Evolutionary conservation across 2,329 filamentous ascomycete genomes (phyloP), one percentile per base, ranked within the genome.

Genomic region (Ceratocystis cacaofunesta): DNA sequence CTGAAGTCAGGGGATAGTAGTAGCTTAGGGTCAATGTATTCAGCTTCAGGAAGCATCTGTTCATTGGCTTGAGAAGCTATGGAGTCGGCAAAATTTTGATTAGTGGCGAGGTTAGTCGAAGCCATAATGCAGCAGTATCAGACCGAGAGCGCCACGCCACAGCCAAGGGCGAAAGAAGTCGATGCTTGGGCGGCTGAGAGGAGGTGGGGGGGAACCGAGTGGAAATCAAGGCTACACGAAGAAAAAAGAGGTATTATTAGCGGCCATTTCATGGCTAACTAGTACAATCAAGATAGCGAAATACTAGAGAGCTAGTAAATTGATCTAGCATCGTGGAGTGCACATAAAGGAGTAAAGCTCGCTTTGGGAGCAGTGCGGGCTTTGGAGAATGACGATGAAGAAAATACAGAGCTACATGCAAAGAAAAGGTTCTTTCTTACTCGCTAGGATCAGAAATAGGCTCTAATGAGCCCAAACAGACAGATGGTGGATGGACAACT

Each of bases 11-110:
- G 44, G 4, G 28, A 48, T 10, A 62, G 61, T 10, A 62, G 61
- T 3, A 62, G 44, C 15, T 62, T 62, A 32, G 61, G 61, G 41
- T 62, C 61, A 32, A 62, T 62, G 28, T 15, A 36, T 43, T 17
- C 44, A 32, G 43, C 25, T 10, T n/a, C 5, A 62, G 30, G n/a
- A 30, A 30, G 41, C 6, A 25, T 30, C 25, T 60, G 30, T 43
- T 61, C 25, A 41, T 25, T 30, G 41, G 65, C 50, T 36, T 32
- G n/a, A 28, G 28, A 17, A 10, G 15, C n/a, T 12, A 46, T 32
- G 52, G 22, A n/a, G 28, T 52, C 19, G 8, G 19, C 25, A 52
- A 52, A n/a, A 3, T 19, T 5, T 8, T n/a, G 28, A 32, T 36
- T 30, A 32, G 28, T n/a, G 22, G 15, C 28, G 17, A 58, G 52